Evolutionary conservation across 768 basidiomycete species (phyloP), one percentile per base, ranked within the genome.

Genomic region (Kondoa subrosea): DNA sequence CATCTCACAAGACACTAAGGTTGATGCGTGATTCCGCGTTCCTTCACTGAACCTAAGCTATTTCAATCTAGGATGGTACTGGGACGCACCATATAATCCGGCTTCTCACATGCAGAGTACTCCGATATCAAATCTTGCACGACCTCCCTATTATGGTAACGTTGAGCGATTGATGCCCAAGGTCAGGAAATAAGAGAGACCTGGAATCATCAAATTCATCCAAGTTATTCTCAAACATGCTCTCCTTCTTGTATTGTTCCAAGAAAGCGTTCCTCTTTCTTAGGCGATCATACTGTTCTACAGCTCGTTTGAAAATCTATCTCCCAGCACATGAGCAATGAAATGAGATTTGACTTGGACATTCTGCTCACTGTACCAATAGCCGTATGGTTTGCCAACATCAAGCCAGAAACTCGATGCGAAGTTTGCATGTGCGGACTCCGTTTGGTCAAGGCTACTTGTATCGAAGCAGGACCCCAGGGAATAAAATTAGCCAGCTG

Each of bases 301-400:
- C 79, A 85, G 92, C 93, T 1, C 91, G 85, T 78, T 91, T 90
- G 81, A 97, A 96, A 56, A 97, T 78, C 91, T 93, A 31, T 27
- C 8, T 26, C 8, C 56, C 58, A 16, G 25, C 32, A 12, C 58
- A 8, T 50, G 31, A 26, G 29, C 26, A 1, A 4, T 57, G 2
- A 15, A 2, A 21, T 1, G 1, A 27, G 34, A 17, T 34, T 31
- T 30, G 15, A 8, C 16, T 29, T 3, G 1, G 4, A 8, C 8
- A 82, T 8, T 50, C 21, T 50, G 40, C 87, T 56, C 72, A 92
- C 89, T 34, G 91, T 91, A 30, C 90, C 90, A 68, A 99, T 91
- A 73, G 91, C 91, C n/a, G 95, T 99, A 76, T 99, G 95, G 74
- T 99, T 99, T 12, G 92, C 95, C 63, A 99, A 83, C 95, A 99